Conservation (phyloP, 108 stramenopile species). For the Nitzschia sp. region DNA sequence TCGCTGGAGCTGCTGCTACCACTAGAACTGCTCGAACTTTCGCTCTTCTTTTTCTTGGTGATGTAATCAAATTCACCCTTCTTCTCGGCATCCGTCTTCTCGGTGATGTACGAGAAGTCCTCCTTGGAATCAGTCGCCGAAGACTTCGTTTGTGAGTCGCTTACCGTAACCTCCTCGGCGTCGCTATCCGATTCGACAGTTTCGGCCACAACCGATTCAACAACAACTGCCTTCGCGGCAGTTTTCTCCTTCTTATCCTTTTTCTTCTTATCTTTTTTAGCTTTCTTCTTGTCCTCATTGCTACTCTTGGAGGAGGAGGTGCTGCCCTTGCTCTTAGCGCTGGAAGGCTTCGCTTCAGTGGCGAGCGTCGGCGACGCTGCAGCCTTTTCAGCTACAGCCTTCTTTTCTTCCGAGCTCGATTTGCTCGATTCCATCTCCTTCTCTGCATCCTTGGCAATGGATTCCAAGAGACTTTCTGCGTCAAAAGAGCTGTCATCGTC, state of each 20-base stretch:
- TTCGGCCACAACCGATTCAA: neutral
- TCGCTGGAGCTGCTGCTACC: constrained; percentile 8
- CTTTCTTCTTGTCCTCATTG: constrained; percentile 2
- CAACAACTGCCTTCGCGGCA: neutral
- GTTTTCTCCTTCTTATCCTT: neutral
- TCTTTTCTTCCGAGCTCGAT: constrained; percentile 1
- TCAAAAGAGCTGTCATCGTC: constrained; percentile 37
- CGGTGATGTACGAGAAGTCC: constrained; percentile 13
- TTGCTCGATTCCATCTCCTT: constrained; percentile 15
- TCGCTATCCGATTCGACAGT: constrained; percentile 2
- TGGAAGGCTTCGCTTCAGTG: constrained; percentile 9
- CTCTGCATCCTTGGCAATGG: constrained; percentile 27
- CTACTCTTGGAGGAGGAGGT: neutral
- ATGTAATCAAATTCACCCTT: constrained; percentile 19
- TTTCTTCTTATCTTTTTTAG: constrained; percentile 9
- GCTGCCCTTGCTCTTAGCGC: constrained; percentile 1
- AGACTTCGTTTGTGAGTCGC: neutral
- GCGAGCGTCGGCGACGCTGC: neutral
- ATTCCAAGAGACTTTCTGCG: constrained; percentile 33
- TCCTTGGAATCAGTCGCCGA: neutral
- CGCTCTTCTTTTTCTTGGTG: neutral
- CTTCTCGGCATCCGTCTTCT: neutral
- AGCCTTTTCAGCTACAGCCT: constrained; percentile 7
- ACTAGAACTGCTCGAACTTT: neutral
- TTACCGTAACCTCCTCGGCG: neutral